phyloP scores from a whole-genome alignment of 2,329 filamentous ascomycete genomes.

The Calonectria crousiana region DNA sequence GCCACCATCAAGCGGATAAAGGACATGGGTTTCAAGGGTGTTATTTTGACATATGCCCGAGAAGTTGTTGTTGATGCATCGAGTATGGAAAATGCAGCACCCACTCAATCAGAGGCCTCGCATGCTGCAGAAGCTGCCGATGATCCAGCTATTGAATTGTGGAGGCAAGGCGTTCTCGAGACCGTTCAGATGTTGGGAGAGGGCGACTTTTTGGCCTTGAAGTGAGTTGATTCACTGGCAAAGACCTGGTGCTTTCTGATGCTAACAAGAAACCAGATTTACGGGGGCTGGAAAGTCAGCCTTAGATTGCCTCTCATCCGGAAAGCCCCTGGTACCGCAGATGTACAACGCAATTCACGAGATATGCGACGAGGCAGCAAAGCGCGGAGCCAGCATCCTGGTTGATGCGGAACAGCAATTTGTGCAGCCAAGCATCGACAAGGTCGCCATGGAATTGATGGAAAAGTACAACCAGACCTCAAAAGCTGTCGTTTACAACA shows the following conservation, averaged over 20 bases:
- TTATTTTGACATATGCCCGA: conserved; percentile 68
- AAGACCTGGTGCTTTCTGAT: no score
- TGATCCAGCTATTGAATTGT: conserved; percentile 55
- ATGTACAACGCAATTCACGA: conserved; percentile 56
- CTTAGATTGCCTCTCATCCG: conserved; percentile 50
- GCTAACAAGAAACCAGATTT: conserved; percentile 42
- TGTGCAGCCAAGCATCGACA: conserved; percentile 55
- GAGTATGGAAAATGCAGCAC: conserved; percentile 17
- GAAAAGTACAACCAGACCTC: conserved; percentile 53
- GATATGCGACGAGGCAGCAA: conserved; percentile 51
- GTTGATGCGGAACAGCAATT: conserved; percentile 61
- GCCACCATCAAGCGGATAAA: conserved; percentile 57
- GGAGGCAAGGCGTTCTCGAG: conserved; percentile 47
- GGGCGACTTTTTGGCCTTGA: conserved; percentile 52
- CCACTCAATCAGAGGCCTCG: background rate
- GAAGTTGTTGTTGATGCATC: conserved; percentile 54
- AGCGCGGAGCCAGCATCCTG: conserved; percentile 56
- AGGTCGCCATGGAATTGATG: conserved; percentile 50
- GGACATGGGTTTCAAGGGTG: conserved; percentile 63
- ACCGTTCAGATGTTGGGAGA: conserved; percentile 48
- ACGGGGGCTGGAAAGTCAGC: conserved; percentile 58
- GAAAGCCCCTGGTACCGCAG: conserved; percentile 51
- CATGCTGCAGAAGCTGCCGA: conserved; percentile 53
- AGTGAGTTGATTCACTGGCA: conserved; percentile 43
- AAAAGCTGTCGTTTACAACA: conserved; percentile 56